Evolutionary conservation across 768 basidiomycete genomes (phyloP).

Genomic region (Tulasnella sp.): DNA sequence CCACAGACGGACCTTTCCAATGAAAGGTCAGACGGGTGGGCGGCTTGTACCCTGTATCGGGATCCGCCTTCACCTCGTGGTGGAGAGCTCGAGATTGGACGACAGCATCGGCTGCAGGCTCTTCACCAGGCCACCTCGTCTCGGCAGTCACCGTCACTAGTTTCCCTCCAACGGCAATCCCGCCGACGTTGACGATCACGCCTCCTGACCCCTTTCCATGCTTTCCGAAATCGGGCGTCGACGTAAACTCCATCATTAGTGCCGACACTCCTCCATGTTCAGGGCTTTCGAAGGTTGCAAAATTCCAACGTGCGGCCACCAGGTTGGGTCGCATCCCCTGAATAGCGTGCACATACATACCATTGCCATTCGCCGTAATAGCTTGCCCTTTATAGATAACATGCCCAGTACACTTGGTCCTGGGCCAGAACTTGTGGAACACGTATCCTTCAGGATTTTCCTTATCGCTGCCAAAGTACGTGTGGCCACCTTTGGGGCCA

Average conservation of each 20-base stretch:
- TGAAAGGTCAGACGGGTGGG: conserved; percentile 58
- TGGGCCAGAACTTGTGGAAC: conserved; percentile 85
- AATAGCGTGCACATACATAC: conserved; percentile 91
- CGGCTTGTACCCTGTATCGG: conserved; percentile 65
- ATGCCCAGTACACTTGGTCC: conserved; percentile 47
- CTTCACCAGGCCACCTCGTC: conserved; percentile 60
- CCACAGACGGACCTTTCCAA: conserved; percentile 63
- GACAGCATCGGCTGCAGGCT: conserved; percentile 29
- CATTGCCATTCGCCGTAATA: conserved; percentile 43
- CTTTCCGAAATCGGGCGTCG: conserved; percentile 63
- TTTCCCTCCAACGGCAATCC: conserved; percentile 68
- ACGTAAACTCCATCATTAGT: conserved; percentile 93
- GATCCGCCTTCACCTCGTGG: conserved; percentile 37
- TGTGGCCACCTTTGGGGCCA: conserved; percentile 77
- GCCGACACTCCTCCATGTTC: conserved; percentile 66
- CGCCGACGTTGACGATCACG: conserved; percentile 76
- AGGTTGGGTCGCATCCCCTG: conserved; percentile 97
- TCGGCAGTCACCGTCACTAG: conserved; percentile 66
- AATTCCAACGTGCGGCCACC: conserved; percentile 91
- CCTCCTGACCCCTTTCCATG: conserved; percentile 70
- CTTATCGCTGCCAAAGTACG: conserved; percentile 66
- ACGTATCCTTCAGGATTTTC: conserved; percentile 71
- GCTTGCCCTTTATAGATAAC: conserved; percentile 56
- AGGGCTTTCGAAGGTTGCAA: conserved; percentile 75
- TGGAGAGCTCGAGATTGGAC: conserved; percentile 59